Evolutionary conservation across 129 eudicot genomes (phyloP).

Genomic region (Silybum marianum): DNA sequence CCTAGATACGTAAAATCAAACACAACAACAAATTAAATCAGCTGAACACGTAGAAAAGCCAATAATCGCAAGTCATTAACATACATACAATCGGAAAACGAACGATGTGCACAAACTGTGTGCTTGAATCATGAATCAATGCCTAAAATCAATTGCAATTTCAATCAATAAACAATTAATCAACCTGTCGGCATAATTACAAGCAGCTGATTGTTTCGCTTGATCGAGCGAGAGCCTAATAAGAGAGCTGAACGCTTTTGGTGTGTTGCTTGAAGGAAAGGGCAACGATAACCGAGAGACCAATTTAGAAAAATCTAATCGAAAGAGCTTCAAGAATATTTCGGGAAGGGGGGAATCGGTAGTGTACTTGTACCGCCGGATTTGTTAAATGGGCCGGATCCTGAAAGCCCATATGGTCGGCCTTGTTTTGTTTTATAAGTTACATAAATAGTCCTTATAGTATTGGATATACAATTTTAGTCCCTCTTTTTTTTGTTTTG

Average conservation of each 20-base stretch:
- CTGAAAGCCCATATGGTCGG: neutral
- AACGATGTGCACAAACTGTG: conserved; percentile 16
- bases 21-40: conserved; percentile 6
- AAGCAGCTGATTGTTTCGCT: conserved; percentile 19
- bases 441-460: too few relatives aligned
- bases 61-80: neutral
- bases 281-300: conserved; percentile 46
- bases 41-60: neutral
- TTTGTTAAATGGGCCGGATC: conserved; percentile 17
- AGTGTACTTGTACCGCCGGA: neutral
- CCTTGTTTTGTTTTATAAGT: too few relatives aligned
- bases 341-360: conserved; percentile 6
- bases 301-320: conserved; percentile 11
- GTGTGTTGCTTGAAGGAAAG: conserved; percentile 50
- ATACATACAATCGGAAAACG: neutral
- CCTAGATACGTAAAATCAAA: conserved; percentile 26
- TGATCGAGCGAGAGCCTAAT: conserved; percentile 37
- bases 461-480: too few relatives aligned
- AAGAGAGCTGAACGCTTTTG: conserved; percentile 4
- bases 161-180: conserved; percentile 7
- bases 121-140: conserved; percentile 20
- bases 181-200: conserved; percentile 58
- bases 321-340: neutral
- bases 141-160: neutral
- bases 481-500: too few relatives aligned